Evolutionary conservation across 805 yeast species (phyloP).

Genomic region (Starmerella davenportii): DNA sequence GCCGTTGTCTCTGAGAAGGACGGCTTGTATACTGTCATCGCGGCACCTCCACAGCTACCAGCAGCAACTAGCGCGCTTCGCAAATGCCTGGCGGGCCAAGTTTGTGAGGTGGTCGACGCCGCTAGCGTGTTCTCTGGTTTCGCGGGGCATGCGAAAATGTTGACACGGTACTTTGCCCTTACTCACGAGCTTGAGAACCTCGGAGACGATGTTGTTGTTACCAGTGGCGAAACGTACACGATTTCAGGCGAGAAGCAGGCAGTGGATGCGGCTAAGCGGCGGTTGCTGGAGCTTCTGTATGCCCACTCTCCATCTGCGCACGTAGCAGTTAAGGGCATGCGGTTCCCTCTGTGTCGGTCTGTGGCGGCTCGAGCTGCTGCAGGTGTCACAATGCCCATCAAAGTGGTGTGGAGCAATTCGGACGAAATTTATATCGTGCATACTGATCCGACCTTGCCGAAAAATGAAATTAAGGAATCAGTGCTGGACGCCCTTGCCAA

Average conservation of each 20-base stretch:
- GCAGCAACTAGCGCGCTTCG: slow-evolving; percentile 49
- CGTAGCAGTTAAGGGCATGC: slow-evolving; percentile 44
- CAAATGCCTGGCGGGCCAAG: slow-evolving; percentile 38
- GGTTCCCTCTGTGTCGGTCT: slow-evolving; percentile 3
- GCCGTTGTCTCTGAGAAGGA: background rate
- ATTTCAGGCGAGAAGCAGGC: slow-evolving; percentile 38
- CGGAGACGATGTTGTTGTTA: slow-evolving; percentile 18
- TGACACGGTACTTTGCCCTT: slow-evolving; percentile 43
- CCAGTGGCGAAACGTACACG: slow-evolving; percentile 35
- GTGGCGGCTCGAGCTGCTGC: slow-evolving; percentile 27
- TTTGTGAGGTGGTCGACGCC: slow-evolving; percentile 57
- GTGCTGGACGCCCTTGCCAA: slow-evolving; percentile 40
- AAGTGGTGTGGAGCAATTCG: slow-evolving; percentile 37
- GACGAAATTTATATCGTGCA: slow-evolving; percentile 39
- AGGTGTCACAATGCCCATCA: slow-evolving; percentile 24
- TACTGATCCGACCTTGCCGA: slow-evolving; percentile 39
- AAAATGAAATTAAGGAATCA: slow-evolving; percentile 37
- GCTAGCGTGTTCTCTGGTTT: slow-evolving; percentile 79
- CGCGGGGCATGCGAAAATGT: slow-evolving; percentile 51
- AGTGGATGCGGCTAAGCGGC: slow-evolving; percentile 50
- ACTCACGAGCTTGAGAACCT: slow-evolving; percentile 23
- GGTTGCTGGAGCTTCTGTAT: slow-evolving; percentile 57
- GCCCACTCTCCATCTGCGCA: slow-evolving; percentile 50
- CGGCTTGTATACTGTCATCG: background rate
- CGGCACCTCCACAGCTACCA: slow-evolving; percentile 10